Base-by-base conservation (phyloP, 2,329 filamentous ascomycete species). In the Alternaria sp. region DNA sequence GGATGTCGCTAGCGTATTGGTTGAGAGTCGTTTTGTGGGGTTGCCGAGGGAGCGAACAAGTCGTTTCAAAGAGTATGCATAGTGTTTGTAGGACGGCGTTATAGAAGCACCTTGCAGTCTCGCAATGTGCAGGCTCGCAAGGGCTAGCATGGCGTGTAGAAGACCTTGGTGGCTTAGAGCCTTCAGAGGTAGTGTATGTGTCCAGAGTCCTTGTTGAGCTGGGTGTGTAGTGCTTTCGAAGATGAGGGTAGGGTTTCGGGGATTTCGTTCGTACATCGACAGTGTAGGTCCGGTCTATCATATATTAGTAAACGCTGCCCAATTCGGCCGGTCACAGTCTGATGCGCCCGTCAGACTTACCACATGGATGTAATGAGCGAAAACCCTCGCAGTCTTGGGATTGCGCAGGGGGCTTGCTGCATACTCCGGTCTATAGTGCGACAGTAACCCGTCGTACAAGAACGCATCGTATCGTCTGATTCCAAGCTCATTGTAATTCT, bases 281-380 rank as follows among this genome's bases (percentile, higher is more conserved):
- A 98, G 88, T 68, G 88, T 92, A 1, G 94, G 92, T 0, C 91
- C 94, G 3, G 94, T 97, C 71, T 74, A 21, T 18, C n/a, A 11
- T 1, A 46, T 1, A 18, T 72, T 21, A 74, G 71, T 49, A 23
- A n/a, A 54, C 2, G 21, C 46, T 4, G 23, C 18, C 26, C n/a
- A 30, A 3, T 45, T 21, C 4, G 43, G 18, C 8, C 0, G 43
- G 14, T 21, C 12, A 12, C n/a, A 1, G 1, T 21, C 20, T 5
- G 2, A 37, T 12, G 30, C 0, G 0, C 20, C 12, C 18, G 23
- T 30, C 20, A 20, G n/a, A 71, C 71, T 65, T 67, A 74, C 71
- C 7, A 96, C 91, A 70, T 93, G 91, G 50, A 98, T 89, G 78
- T 97, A 98, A 79, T 98, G 94, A 78, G 91, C 91, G 78, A 98